phyloP scores from a whole-genome alignment of 2,329 filamentous ascomycete genomes.

The Penicillium concentricum region DNA sequence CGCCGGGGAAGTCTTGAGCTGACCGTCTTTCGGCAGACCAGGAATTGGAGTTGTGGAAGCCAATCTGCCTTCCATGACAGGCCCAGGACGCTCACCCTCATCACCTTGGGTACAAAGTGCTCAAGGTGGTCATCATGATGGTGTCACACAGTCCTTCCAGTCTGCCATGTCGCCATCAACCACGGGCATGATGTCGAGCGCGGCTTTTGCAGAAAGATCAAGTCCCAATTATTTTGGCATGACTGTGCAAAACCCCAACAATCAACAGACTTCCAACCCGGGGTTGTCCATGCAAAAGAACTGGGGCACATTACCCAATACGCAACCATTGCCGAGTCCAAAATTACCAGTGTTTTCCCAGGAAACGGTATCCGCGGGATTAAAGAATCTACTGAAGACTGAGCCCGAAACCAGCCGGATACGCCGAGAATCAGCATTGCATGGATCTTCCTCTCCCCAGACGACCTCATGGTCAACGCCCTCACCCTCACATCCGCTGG shows the following conservation, averaged over 20 bases:
- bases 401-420: constrained; percentile 21
- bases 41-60: constrained; percentile 13
- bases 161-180: constrained; percentile 23
- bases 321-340: constrained; percentile 62
- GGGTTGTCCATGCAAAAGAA: constrained; percentile 64
- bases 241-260: constrained; percentile 59
- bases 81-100: constrained; percentile 32
- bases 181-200: constrained; percentile 16
- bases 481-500: neutral
- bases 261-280: constrained; percentile 61
- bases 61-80: constrained; percentile 33
- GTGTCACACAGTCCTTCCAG: constrained; percentile 16
- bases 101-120: constrained; percentile 34
- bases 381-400: constrained; percentile 65
- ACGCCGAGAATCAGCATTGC: constrained; percentile 19
- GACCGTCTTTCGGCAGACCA: neutral
- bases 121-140: constrained; percentile 20
- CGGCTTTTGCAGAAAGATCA: constrained; percentile 28
- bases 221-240: constrained; percentile 90
- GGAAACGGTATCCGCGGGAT: constrained; percentile 80
- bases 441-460: constrained; percentile 17
- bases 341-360: constrained; percentile 40
- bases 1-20: neutral
- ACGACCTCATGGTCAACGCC: constrained; percentile 1
- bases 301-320: constrained; percentile 69